phyloP scores from a whole-genome alignment of 805 yeast species.

The Suhomyces vadensis region DNA sequence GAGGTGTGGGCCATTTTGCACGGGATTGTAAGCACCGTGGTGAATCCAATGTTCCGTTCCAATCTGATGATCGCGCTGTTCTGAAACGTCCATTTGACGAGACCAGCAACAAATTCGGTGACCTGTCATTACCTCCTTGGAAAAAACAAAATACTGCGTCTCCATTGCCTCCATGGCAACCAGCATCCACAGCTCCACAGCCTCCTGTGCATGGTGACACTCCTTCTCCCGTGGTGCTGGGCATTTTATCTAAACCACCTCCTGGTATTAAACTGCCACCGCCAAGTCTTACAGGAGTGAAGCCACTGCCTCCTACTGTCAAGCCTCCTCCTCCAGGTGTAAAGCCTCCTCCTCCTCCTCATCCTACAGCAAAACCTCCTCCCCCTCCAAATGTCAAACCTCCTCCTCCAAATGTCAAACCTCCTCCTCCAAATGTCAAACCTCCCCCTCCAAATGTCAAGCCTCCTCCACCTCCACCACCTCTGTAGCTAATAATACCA shows the following conservation, averaged over 20 bases:
- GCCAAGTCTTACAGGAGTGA: conserved; percentile 5
- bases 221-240: conserved; percentile 14
- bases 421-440: neutral
- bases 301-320: conserved; percentile 21
- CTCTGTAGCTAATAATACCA: conserved; percentile 5
- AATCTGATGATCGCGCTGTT: neutral
- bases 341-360: neutral
- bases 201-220: conserved; percentile 4
- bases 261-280: neutral
- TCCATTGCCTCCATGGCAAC: conserved; percentile 25
- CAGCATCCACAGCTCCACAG: conserved; percentile 14
- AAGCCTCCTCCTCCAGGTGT: neutral
- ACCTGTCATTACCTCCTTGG: conserved; percentile 30
- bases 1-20: conserved; percentile 81
- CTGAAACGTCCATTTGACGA: neutral
- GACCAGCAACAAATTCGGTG: neutral
- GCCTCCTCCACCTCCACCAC: conserved; percentile 6
- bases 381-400: neutral
- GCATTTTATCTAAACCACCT: conserved; percentile 14
- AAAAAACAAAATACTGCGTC: conserved; percentile 23
- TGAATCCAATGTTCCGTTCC: neutral
- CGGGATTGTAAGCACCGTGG: conserved; percentile 68
- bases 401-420: neutral
- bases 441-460: neutral
- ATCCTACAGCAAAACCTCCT: neutral